These are phyloP conservation scores for Podila minutissima DNA, from an alignment of 192 early-diverging fungal genomes.

Conservation along the genomic window DNA sequence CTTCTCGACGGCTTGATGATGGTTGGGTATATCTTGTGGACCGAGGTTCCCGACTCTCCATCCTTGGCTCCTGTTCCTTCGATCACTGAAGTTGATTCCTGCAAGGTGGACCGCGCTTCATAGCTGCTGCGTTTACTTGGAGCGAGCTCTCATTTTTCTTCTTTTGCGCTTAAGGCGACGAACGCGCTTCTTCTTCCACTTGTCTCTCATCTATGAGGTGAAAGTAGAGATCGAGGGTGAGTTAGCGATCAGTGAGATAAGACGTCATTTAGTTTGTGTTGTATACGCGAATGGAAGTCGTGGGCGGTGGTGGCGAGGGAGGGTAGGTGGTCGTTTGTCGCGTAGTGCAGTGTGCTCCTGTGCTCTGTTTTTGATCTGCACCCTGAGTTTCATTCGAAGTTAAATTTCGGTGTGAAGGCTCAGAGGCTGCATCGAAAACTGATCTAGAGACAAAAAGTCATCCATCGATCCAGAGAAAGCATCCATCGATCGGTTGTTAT, in stretches of 20 bases:
- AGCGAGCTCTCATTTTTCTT: conserved; percentile 58
- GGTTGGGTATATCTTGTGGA: no score
- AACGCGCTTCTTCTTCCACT: conserved; percentile 58
- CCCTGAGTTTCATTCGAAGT: no score
- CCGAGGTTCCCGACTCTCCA: no score
- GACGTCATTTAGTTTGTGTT: background rate
- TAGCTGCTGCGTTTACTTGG: conserved; percentile 39
- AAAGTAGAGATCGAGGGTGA: background rate
- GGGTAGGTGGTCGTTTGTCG: no score
- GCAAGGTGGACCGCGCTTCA: background rate
- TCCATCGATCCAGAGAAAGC: conserved; percentile 3
- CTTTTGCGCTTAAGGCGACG: conserved; percentile 56
- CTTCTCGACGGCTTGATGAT: conserved; percentile 1
- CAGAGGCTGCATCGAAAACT: no score
- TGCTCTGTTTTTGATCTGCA: no score
- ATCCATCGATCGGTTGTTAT: conserved; percentile 3
- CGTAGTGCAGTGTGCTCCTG: no score
- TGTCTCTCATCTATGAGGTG: conserved; percentile 52
- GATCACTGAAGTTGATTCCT: no score
- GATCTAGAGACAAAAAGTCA: background rate
- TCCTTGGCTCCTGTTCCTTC: no score
- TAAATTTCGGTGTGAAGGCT: no score
- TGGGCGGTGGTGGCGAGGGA: no score
- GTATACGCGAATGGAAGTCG: background rate
- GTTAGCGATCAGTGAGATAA: background rate